Percentiles rank a stretch among this genome's conserved stretches.
These are phyloP conservation scores for Biscogniauxia sp. DNA, from an alignment of 2,329 filamentous ascomycete species.

Conservation along the genomic window DNA sequence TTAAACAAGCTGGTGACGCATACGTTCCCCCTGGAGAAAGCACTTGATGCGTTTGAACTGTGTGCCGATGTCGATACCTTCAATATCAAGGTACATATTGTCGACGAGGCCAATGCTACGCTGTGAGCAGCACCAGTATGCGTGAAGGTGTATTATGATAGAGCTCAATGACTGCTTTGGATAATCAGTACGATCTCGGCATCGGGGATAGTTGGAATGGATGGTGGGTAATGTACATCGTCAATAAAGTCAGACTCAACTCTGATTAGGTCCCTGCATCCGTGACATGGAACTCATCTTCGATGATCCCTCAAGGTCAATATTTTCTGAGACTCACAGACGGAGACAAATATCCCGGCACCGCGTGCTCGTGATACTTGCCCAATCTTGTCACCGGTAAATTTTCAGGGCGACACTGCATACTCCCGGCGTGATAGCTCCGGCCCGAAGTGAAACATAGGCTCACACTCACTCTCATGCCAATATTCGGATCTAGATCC, in stretches of 20 bases:
- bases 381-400: neutral
- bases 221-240: neutral
- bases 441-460: conserved; percentile 9
- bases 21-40: conserved; percentile 59
- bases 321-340: conserved; percentile 5
- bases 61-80: conserved; percentile 50
- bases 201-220: neutral
- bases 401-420: conserved; percentile 12
- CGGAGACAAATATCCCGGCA: conserved; percentile 1
- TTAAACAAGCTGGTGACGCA: conserved; percentile 63
- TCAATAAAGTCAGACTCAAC: neutral
- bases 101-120: conserved; percentile 43
- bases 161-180: neutral
- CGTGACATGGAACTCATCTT: neutral
- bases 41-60: conserved; percentile 55
- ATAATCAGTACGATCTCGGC: neutral
- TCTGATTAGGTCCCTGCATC: neutral
- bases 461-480: neutral
- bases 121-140: conserved; percentile 13
- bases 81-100: conserved; percentile 60
- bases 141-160: conserved; percentile 1
- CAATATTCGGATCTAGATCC: conserved; percentile 5
- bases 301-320: neutral
- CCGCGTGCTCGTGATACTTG: conserved; percentile 6
- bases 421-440: conserved; percentile 8